Base-by-base conservation (phyloP, 2,329 filamentous ascomycete species). In the Cytospora schulzeri region DNA sequence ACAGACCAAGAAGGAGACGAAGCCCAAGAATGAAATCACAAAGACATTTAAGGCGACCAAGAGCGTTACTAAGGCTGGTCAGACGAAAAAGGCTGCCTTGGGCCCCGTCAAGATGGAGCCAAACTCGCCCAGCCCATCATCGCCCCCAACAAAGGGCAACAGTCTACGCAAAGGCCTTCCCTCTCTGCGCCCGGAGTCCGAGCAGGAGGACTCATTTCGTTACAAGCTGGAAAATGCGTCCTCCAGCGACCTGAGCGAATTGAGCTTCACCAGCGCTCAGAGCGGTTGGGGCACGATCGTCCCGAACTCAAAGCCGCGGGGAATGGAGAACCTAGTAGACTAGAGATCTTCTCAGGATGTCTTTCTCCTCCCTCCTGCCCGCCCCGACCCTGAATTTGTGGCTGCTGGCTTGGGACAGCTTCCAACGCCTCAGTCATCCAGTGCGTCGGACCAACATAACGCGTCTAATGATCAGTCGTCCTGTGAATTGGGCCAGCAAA, bases 31-130 rank as follows among this genome's bases (percentile, higher is more conserved):
- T 60, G 72, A 71, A 9, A 69, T 80, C 56, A 75, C 79, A 61
- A 76, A 79, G 57, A 68, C 75, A 1, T 83, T 82, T 73, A 82
- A 80, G 69, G 69, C 79, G 4, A 79, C 77, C 66, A 81, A 82
- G 69, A 77, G 64, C 51, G 69, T 68, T 60, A 70, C 69, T 57
- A 69, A 71, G 62, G 66, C 60, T 35, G 67, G 35, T 45, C 70
- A 69, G 53, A 48, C 48, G 45, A 63, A 55, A 33, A 66, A 67
- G 33, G 73, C 68, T n/a, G 69, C 64, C 29, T 64, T 70, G 60
- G 69, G 68, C 41, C 52, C 66, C 28, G 63, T 67, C 58, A 70
- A 71, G 55, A 62, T 68, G 24, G 70, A 70, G 45, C 17, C 66
- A 15, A 67, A 69, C 15, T 67, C 69, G 17, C 72, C 71, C n/a